phyloP scores from a whole-genome alignment of 2,329 filamentous ascomycete species.

The Microdochium nivale region DNA sequence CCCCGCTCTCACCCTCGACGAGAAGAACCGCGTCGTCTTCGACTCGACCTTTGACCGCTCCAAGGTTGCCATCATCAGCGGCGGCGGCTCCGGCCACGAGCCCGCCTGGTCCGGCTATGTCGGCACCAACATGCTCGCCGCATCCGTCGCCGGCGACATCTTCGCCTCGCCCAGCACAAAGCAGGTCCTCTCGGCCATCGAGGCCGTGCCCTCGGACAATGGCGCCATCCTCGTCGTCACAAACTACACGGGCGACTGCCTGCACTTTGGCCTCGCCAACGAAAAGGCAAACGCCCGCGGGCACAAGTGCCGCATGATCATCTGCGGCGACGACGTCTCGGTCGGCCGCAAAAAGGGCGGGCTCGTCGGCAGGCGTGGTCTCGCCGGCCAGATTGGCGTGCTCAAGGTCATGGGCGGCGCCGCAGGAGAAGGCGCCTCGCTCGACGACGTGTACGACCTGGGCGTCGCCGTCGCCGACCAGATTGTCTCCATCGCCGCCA shows the following conservation, averaged over 20 bases:
- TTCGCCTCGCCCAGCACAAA: conserved; percentile 56
- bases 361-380: conserved; percentile 51
- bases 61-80: conserved; percentile 41
- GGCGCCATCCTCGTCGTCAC: conserved; percentile 54
- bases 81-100: conserved; percentile 51
- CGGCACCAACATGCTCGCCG: conserved; percentile 51
- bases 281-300: conserved; percentile 48
- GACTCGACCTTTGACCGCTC: conserved; percentile 33
- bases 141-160: conserved; percentile 52
- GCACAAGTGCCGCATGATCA: conserved; percentile 45
- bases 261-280: conserved; percentile 52
- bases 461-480: conserved; percentile 39
- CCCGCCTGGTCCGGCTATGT: conserved; percentile 59
- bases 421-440: conserved; percentile 33
- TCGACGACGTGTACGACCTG: conserved; percentile 41
- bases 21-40: conserved; percentile 41
- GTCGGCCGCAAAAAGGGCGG: conserved; percentile 48
- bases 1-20: conserved; percentile 38
- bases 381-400: conserved; percentile 53
- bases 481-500: conserved; percentile 49
- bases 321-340: conserved; percentile 58
- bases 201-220: conserved; percentile 41
- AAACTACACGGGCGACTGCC: conserved; percentile 57
- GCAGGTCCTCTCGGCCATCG: conserved; percentile 52
- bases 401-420: conserved; percentile 49